Evolutionary conservation across 192 early-diverging fungal genomes (phyloP).

Genomic region (Linnemannia hyalina): DNA sequence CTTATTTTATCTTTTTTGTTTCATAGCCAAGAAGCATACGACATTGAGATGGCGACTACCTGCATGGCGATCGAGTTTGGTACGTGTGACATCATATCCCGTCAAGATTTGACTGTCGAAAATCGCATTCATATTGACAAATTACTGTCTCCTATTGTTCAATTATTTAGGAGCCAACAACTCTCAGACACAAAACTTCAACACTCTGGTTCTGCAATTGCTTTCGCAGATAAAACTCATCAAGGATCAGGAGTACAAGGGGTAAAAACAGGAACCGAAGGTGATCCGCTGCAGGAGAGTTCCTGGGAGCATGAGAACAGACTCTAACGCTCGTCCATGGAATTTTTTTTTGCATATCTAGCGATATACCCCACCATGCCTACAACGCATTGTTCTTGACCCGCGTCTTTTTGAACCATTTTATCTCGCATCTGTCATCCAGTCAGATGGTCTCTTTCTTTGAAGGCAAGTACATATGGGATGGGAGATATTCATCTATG

Average conservation of each 20-base stretch:
- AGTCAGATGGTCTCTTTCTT: constrained; percentile 69
- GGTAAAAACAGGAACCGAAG: constrained; percentile 23
- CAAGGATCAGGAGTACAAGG: constrained; percentile 58
- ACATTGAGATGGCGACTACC: constrained; percentile 77
- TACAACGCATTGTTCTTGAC: constrained; percentile 78
- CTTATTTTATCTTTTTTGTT: not conserved
- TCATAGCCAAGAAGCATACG: constrained; percentile 77
- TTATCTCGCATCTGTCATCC: constrained; percentile 68
- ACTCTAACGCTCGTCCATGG: not conserved
- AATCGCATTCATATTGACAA: not conserved
- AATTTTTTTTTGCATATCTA: constrained; percentile 32
- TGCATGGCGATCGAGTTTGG: constrained; percentile 72
- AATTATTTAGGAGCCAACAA: constrained; percentile 71
- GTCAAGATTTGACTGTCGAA: not conserved
- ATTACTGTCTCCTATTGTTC: not conserved
- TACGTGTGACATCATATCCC: constrained; percentile 21
- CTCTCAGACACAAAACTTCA: constrained; percentile 74
- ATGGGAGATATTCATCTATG: not conserved
- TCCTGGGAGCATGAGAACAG: not conserved
- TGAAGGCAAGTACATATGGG: constrained; percentile 63
- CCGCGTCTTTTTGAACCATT: constrained; percentile 75
- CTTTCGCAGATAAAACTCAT: constrained; percentile 71
- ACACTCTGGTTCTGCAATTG: constrained; percentile 69
- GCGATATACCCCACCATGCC: constrained; percentile 70
- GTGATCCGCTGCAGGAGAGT: not conserved